phyloP scores from a whole-genome alignment of 2,329 filamentous ascomycete species.

The Periconia digitata region DNA sequence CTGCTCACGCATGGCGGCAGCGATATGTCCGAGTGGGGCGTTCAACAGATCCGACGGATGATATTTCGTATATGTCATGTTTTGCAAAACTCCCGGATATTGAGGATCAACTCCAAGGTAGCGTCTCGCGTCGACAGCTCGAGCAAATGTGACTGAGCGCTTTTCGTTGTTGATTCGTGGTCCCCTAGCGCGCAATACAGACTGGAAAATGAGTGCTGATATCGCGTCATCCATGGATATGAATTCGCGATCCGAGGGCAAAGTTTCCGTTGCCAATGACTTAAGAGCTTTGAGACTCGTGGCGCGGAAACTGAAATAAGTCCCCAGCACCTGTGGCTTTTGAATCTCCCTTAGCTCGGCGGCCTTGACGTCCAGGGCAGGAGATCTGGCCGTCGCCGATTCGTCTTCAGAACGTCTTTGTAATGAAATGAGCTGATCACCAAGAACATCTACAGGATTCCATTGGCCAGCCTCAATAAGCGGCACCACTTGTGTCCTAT shows the following conservation, averaged over 20 bases:
- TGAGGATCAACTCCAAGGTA: slow-evolving; percentile 45
- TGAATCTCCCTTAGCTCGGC: slow-evolving; percentile 46
- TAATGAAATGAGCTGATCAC: not conserved
- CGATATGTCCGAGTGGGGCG: slow-evolving; percentile 36
- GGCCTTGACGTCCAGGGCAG: slow-evolving; percentile 17
- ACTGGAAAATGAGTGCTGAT: slow-evolving; percentile 56
- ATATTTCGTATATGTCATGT: slow-evolving; percentile 47
- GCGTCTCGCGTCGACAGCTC: slow-evolving; percentile 53
- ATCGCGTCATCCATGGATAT: slow-evolving; percentile 58
- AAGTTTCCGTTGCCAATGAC: slow-evolving; percentile 28
- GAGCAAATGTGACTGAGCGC: slow-evolving; percentile 42
- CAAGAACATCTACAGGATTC: not conserved
- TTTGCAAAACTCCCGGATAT: slow-evolving; percentile 55
- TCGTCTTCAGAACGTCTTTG: not conserved
- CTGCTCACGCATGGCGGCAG: slow-evolving; percentile 44
- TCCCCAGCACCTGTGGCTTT: slow-evolving; percentile 43
- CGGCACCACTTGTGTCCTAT: slow-evolving; percentile 43
- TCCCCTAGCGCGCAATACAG: slow-evolving; percentile 46
- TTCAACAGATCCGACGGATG: slow-evolving; percentile 29
- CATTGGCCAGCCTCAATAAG: slow-evolving; percentile 36
- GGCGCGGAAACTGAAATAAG: slow-evolving; percentile 48
- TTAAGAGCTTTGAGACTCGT: slow-evolving; percentile 48
- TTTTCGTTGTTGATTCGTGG: slow-evolving; percentile 28
- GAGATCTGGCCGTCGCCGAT: not conserved
- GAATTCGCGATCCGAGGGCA: slow-evolving; percentile 28